Evolutionary conservation across 371 early-diverging fungal genomes (phyloP).

Genomic region (Mucor ambiguus): DNA sequence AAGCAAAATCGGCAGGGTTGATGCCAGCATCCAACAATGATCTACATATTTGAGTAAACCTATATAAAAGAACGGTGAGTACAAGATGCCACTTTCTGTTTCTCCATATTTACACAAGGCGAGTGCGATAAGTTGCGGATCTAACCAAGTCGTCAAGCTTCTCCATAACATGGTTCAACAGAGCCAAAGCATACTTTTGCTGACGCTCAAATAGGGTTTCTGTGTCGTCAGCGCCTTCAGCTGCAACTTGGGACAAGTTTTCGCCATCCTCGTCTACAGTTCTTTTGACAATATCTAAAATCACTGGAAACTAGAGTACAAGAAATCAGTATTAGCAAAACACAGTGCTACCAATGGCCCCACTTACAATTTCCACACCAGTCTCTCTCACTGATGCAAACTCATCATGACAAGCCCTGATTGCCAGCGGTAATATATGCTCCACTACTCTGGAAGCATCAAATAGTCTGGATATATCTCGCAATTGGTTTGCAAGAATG

Average conservation of each 20-base stretch:
- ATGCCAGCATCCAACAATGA: conserved; percentile 43
- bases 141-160: conserved; percentile 30
- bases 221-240: conserved; percentile 11
- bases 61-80: not conserved
- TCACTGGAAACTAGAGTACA: conserved; percentile 27
- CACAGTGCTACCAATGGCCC: not conserved
- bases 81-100: not conserved
- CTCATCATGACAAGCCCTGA: conserved; percentile 50
- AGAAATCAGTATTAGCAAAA: not conserved
- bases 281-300: conserved; percentile 32
- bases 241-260: conserved; percentile 17
- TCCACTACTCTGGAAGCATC: conserved; percentile 41
- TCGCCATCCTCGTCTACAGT: conserved; percentile 27
- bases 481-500: conserved; percentile 41
- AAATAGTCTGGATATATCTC: conserved; percentile 37
- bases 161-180: conserved; percentile 35
- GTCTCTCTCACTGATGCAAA: conserved; percentile 53
- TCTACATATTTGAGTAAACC: conserved; percentile 47
- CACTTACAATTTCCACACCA: conserved; percentile 45
- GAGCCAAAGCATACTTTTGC: conserved; percentile 29
- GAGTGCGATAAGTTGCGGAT: conserved; percentile 23
- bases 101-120: conserved; percentile 31
- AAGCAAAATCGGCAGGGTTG: conserved; percentile 41
- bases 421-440: conserved; percentile 45
- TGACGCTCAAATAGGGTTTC: conserved; percentile 29